A percentile compares a stretch with the other conserved stretches of the same genome.
These are phyloP conservation scores for Pyrus bretschneideri DNA, from an alignment of 306 rosid genomes.

Conservation along the genomic window DNA sequence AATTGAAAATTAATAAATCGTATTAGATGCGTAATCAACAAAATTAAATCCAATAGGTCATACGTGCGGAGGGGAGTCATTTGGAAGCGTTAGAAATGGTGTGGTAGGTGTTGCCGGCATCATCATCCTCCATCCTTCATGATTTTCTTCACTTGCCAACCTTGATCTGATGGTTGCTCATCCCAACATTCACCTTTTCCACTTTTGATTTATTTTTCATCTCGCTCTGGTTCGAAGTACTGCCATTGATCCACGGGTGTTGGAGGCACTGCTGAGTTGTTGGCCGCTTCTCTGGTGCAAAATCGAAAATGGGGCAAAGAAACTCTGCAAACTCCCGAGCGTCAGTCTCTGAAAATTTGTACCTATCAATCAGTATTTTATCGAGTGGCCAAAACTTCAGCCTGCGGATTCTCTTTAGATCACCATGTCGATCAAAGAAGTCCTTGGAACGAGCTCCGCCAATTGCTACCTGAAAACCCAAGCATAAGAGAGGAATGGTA, in stretches of 20 bases:
- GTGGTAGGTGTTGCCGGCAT: conserved; percentile 10
- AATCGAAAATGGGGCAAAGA: conserved; percentile 66
- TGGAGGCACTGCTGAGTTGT: conserved; percentile 79
- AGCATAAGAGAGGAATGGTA: conserved; percentile 21
- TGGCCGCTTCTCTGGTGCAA: conserved; percentile 86
- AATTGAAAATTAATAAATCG: conserved; percentile 34
- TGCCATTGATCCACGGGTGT: conserved; percentile 63
- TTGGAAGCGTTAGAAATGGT: background rate
- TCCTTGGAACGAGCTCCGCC: conserved; percentile 84
- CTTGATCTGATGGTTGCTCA: conserved; percentile 64
- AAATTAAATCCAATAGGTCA: conserved; percentile 26
- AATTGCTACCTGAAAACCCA: conserved; percentile 49
- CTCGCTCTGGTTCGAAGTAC: conserved; percentile 34
- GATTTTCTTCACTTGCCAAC: conserved; percentile 66
- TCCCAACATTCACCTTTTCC: conserved; percentile 56
- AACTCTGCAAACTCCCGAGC: conserved; percentile 69
- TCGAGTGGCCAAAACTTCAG: conserved; percentile 73
- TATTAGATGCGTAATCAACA: conserved; percentile 27
- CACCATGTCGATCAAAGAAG: conserved; percentile 85
- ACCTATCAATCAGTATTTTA: conserved; percentile 62
- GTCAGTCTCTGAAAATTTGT: conserved; percentile 58
- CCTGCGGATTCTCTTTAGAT: conserved; percentile 88
- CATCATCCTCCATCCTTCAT: conserved; percentile 12
- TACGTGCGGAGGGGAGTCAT: background rate
- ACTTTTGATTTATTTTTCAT: conserved; percentile 32